Conservation (phyloP, 23 red algal species). For the Cyanidioschyzon merolae region DNA sequence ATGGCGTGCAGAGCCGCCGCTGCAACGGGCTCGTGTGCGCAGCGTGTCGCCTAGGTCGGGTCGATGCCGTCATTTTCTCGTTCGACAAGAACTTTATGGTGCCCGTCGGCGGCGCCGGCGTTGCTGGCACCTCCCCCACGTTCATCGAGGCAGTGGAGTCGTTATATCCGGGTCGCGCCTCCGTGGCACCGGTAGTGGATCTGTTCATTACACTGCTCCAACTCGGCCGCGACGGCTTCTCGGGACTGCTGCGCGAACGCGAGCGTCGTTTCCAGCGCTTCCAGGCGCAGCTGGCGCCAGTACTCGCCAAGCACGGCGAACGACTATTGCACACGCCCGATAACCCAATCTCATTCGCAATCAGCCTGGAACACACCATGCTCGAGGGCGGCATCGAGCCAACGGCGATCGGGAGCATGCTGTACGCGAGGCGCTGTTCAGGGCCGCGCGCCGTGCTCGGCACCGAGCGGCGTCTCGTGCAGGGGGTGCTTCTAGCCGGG, state of each 20-base stretch:
- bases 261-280: conserved; percentile 10
- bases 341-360: conserved; percentile 33
- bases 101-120: conserved; percentile 30
- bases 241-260: conserved; percentile 13
- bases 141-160: neutral
- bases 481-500: neutral
- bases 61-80: conserved; percentile 30
- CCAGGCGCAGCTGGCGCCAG: neutral
- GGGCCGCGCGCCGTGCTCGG: conserved; percentile 12
- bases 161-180: conserved; percentile 42
- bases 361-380: conserved; percentile 15
- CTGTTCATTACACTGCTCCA: conserved; percentile 36
- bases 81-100: conserved; percentile 56
- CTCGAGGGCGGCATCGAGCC: neutral
- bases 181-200: conserved; percentile 19
- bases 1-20: conserved; percentile 30
- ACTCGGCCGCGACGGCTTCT: conserved; percentile 22
- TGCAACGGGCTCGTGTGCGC: neutral
- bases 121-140: neutral
- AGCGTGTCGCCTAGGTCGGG: conserved; percentile 17
- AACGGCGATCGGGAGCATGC: neutral
- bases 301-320: conserved; percentile 19
- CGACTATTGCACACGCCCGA: conserved; percentile 20
- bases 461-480: neutral
- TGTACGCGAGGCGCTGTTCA: conserved; percentile 13